Evolutionary conservation across 208 protist genomes (phyloP).

Genomic region (Crithidia brevicula): DNA sequence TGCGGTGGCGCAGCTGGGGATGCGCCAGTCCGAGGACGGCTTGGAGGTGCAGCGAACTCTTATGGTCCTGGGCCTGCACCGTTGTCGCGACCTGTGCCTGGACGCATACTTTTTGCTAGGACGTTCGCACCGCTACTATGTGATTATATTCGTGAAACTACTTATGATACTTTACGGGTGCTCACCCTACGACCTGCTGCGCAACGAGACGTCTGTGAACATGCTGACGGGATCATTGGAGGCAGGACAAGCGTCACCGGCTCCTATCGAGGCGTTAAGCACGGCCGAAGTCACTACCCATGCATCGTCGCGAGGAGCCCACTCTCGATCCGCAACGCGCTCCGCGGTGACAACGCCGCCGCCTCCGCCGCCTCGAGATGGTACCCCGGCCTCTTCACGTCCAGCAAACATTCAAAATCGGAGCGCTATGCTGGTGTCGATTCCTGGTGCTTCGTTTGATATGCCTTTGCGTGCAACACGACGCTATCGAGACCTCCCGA

Average conservation of each 20-base stretch:
- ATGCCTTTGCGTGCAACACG: slow-evolving; percentile 16
- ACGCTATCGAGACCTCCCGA: slow-evolving; percentile 48
- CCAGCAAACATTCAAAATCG: slow-evolving; percentile 21
- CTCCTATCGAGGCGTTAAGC: not conserved
- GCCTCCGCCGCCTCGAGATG: slow-evolving; percentile 2
- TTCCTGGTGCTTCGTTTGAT: slow-evolving; percentile 31
- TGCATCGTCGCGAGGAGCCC: not conserved
- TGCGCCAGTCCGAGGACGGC: slow-evolving; percentile 19
- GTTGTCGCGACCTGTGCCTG: slow-evolving; percentile 49
- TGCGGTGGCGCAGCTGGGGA: slow-evolving; percentile 37
- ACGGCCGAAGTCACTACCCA: not conserved
- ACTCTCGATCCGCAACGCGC: not conserved
- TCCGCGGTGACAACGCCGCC: not conserved
- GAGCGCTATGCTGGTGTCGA: slow-evolving; percentile 20
- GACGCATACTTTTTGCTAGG: slow-evolving; percentile 57
- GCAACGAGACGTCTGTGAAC: slow-evolving; percentile 19
- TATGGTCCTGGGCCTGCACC: slow-evolving; percentile 32
- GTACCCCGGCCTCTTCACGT: not conserved
- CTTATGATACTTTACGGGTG: slow-evolving; percentile 38
- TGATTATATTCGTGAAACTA: slow-evolving; percentile 46
- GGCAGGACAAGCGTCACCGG: not conserved
- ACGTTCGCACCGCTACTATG: slow-evolving; percentile 30
- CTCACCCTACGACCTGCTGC: slow-evolving; percentile 37
- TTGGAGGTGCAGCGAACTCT: slow-evolving; percentile 29
- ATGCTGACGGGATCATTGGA: slow-evolving; percentile 9